Evolutionary conservation across 139 green algal genomes (phyloP), one percentile per base, ranked within the genome.

Genomic region (Eudorina sp.): DNA sequence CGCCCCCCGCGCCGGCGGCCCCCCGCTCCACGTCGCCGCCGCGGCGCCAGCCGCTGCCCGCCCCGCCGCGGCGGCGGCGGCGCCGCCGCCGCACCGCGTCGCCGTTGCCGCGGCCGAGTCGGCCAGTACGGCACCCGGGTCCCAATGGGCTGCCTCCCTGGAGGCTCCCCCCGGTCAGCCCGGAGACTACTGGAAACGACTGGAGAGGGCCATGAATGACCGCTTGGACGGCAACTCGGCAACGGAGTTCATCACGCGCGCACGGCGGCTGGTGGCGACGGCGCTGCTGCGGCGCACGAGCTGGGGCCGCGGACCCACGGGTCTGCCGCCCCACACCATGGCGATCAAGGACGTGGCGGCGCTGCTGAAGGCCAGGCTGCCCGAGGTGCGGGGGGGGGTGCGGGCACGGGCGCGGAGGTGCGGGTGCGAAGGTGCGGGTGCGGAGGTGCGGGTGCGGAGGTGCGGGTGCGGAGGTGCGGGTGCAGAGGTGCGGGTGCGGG

Each of bases 301-400:
- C 25, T 13, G 19, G 21, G 23, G 7, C 14, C 40, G 41, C 25
- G 43, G 72, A 64, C 73, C 73, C 73, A 45, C 25, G n/a, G 73
- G 73, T 62, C 43, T 55, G n/a, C 45, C 45, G 40, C 58, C 29
- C 6, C 43, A 86, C 80, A 8, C 27, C 3, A 45, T 86, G 58
- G 11, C 16, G 18, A 4, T 86, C n/a, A 86, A 76, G 80, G 80
- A 76, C 9, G 43, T 60, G n/a, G 60, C 60, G n/a, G 29, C 29
- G 43, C 29, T 76, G 29, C 60, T 76, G 23, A 86, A 86, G 80
- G 8, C 13, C 4, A 38, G 21, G 27, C 11, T 86, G 36, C 80
- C 80, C 2, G 78, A 85, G 53, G 78, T 74, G 78, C 5, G 77
- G 73, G 27, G 62, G 55, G 55, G 55, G n/a, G n/a, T n/a, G n/a